Base-by-base conservation (phyloP, 169 alveolate species). In the Plasmodium vinckei region DNA sequence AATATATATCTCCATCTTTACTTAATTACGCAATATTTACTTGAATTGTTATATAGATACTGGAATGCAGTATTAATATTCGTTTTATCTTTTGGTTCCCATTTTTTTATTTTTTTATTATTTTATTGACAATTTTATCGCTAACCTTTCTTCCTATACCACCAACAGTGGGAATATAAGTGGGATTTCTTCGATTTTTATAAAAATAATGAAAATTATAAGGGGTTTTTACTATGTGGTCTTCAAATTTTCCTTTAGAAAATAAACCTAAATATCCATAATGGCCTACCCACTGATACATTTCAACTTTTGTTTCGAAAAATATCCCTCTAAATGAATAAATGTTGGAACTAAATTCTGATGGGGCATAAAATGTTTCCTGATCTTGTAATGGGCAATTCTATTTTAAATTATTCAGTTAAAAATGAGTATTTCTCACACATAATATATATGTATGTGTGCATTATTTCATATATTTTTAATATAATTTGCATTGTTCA, bases 301-400 rank as follows among this genome's bases (percentile, higher is more conserved):
- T 92, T 69, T 93, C 96, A 10, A 93, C 94, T 68, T 87, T 87
- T 15, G 92, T 92, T 73, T 93, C 96, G 70, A 93, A 79, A 79
- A 93, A 93, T 25, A 92, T 93, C 42, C 96, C 96, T 59, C 73
- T 70, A 87, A 89, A 89, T 13, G 96, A 93, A 84, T 93, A 93
- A 23, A 93, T 93, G 82, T 93, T 93, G 63, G 94, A 92, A 47
- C 94, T 89, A 57, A 93, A 93, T 93, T 93, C 95, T 82, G 92
- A 82, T 27, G 95, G 95, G 42, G 93, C 89, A 69, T 93, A 93
- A 87, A 91, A 87, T 19, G 87, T 73, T 60, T 87, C 87, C 44
- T 75, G 67, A 19, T 82, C 91, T 75, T 92, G 94, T 77, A 93
- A 56, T 56, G 77, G 87, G 63, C 96, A 93, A 65, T 79, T 91